These are phyloP conservation scores for Chlorella sp. DNA, from an alignment of 139 green algal species.

Conservation along the genomic window DNA sequence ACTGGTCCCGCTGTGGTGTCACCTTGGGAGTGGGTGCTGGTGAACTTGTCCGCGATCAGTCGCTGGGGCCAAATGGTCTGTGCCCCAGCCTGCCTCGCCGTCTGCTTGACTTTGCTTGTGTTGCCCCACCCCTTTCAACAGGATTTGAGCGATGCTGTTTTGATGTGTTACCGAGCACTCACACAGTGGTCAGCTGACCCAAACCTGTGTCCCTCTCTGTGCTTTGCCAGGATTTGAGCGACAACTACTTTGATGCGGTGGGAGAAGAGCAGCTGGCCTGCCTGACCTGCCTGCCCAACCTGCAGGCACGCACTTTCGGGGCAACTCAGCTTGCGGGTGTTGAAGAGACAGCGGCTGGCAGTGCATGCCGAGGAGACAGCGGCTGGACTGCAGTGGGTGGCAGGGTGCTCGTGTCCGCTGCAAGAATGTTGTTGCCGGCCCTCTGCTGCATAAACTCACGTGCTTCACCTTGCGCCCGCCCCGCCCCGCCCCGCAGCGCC, in stretches of 20 bases:
- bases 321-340: neutral
- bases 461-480: neutral
- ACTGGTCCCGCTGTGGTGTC: too few relatives aligned
- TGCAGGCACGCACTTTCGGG: constrained; percentile 5
- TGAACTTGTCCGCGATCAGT: too few relatives aligned
- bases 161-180: too few relatives aligned
- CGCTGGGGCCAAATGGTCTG: too few relatives aligned
- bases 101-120: too few relatives aligned
- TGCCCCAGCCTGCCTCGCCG: too few relatives aligned
- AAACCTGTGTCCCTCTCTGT: too few relatives aligned
- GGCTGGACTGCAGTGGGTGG: neutral
- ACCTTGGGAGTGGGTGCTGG: too few relatives aligned
- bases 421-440: neutral
- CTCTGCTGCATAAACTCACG: neutral
- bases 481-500: constrained; percentile 2
- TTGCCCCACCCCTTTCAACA: too few relatives aligned
- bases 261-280: neutral
- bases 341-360: neutral
- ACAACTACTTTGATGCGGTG: constrained; percentile 21
- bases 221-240: constrained; percentile 26
- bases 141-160: too few relatives aligned
- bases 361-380: neutral
- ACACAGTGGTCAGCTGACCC: too few relatives aligned
- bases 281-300: constrained; percentile 17
- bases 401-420: neutral